These are phyloP conservation scores for Phytophthora pistaciae DNA, from an alignment of 352 stramenopile species.

Conservation along the genomic window DNA sequence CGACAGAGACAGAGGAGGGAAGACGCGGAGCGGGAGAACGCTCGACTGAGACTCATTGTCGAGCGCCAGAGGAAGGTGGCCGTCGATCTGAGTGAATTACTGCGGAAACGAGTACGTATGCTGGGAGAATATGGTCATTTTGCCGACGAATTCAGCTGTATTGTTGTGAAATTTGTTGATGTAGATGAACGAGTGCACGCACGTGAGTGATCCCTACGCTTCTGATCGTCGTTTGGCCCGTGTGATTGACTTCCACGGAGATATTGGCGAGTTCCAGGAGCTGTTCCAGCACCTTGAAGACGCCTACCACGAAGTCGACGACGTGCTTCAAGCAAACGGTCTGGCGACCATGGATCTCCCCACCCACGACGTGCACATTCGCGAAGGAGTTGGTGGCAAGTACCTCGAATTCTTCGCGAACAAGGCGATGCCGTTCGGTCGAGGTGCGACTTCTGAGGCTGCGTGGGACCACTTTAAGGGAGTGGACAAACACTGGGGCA, in stretches of 20 bases:
- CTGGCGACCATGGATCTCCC: conserved; percentile 41
- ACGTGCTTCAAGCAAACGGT: conserved; percentile 33
- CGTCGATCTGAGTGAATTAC: conserved; percentile 32
- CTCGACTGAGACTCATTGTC: conserved; percentile 47
- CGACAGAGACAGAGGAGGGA: conserved; percentile 44
- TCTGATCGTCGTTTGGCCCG: conserved; percentile 28
- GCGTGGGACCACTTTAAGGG: conserved; percentile 43
- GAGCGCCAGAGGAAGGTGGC: conserved; percentile 44
- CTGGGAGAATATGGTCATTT: background rate
- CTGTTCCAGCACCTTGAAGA: conserved; percentile 39
- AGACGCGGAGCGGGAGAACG: conserved; percentile 50
- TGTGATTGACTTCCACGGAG: conserved; percentile 35
- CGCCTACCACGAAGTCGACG: conserved; percentile 36
- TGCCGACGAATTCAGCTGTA: background rate
- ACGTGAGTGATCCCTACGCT: conserved; percentile 23
- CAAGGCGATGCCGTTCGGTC: conserved; percentile 39
- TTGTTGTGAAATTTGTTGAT: background rate
- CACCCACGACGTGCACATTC: conserved; percentile 36
- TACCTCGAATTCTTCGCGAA: conserved; percentile 47
- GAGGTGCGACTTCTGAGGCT: conserved; percentile 28
- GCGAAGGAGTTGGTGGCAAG: conserved; percentile 39
- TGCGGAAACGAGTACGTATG: conserved; percentile 23
- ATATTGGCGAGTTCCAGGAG: conserved; percentile 39
- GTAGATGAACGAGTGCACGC: conserved; percentile 36
- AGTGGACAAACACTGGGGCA: conserved; percentile 34